Conservation (phyloP, 225 moss, liverwort and hornwort genomes). For the Polytrichum formosum region DNA sequence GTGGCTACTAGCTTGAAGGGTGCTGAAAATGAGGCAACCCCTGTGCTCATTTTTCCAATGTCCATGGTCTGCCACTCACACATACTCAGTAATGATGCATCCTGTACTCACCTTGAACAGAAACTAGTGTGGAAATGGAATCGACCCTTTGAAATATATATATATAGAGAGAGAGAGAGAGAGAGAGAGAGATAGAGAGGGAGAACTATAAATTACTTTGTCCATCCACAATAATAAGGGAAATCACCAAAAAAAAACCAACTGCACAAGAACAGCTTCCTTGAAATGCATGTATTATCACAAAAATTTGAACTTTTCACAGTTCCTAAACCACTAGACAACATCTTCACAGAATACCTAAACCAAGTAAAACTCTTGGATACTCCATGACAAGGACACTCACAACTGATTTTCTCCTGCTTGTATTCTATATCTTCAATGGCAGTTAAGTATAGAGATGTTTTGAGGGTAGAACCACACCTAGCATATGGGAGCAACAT, state of each 20-base stretch:
- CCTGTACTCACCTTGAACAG: too few relatives aligned
- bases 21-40: constrained; percentile 92
- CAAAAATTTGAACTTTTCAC: neutral
- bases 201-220: too few relatives aligned
- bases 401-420: constrained; percentile 93
- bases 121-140: too few relatives aligned
- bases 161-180: too few relatives aligned
- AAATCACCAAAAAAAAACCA: neutral
- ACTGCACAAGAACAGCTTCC: constrained; percentile 33
- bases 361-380: neutral
- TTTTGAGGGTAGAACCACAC: constrained; percentile 78
- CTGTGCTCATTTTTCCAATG: constrained; percentile 83
- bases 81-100: neutral
- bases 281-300: too few relatives aligned
- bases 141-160: too few relatives aligned
- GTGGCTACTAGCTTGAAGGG: constrained; percentile 93
- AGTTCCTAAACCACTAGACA: neutral
- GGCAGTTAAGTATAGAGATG: constrained; percentile 82
- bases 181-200: too few relatives aligned
- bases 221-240: too few relatives aligned
- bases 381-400: constrained; percentile 5
- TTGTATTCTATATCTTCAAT: constrained; percentile 99
- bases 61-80: constrained; percentile 82
- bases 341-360: neutral
- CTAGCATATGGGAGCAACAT: too few relatives aligned